phyloP scores from a whole-genome alignment of 106 monocot genomes.

The Phalaenopsis equestris region DNA sequence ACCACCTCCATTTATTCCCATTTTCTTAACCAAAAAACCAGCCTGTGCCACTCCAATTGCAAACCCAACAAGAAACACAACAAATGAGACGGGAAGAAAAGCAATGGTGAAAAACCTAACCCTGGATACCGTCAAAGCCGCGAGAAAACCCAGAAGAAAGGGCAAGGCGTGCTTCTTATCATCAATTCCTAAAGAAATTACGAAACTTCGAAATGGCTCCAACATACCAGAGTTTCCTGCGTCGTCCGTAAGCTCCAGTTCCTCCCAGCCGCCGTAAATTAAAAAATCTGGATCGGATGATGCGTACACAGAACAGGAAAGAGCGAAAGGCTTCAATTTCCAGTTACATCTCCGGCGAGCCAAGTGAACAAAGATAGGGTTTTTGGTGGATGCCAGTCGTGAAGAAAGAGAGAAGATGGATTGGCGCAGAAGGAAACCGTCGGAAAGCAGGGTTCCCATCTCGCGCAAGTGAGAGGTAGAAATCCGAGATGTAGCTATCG shows the following conservation, averaged over 20 bases:
- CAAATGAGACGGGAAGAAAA: constrained; percentile 28
- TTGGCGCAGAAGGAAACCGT: constrained; percentile 4
- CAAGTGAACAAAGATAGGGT: neutral
- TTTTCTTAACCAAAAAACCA: neutral
- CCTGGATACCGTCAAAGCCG: constrained; percentile 56
- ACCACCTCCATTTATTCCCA: constrained; percentile 13
- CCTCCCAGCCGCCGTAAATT: constrained; percentile 59
- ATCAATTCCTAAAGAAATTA: constrained; percentile 25
- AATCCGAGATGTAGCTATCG: neutral
- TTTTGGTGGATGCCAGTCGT: neutral
- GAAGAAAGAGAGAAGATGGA: neutral
- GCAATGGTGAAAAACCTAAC: constrained; percentile 41
- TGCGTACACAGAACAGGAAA: constrained; percentile 15
- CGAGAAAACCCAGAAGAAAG: constrained; percentile 44
- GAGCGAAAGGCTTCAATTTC: neutral
- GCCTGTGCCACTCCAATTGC: constrained; percentile 18
- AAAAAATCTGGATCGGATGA: constrained; percentile 13
- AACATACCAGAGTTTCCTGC: constrained; percentile 1
- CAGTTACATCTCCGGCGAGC: neutral
- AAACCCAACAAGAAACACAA: constrained; percentile 43
- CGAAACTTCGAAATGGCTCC: constrained; percentile 19
- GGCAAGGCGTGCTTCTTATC: constrained; percentile 37
- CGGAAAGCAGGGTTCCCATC: constrained; percentile 2
- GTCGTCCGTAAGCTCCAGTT: constrained; percentile 23
- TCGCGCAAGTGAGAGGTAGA: constrained; percentile 1